Base-by-base conservation (phyloP, 345 rosid species). In the Eutrema japonicum region DNA sequence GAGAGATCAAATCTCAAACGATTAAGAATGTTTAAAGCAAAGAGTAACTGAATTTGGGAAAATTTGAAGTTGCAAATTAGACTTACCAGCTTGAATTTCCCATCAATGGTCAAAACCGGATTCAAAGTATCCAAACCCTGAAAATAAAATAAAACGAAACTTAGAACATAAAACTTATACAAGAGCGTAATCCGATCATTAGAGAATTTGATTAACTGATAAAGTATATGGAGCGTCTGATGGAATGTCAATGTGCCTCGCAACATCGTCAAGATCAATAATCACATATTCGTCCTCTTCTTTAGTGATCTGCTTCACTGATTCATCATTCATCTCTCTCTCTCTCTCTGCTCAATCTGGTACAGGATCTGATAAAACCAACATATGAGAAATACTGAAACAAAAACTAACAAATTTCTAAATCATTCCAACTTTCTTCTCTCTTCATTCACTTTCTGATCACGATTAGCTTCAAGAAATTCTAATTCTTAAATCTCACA, bases 61-160 rank as follows among this genome's bases (percentile, higher is more conserved):
- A 2, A n/a, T 7, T 36, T 38, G 36, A 22, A 22, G 35, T 27
- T n/a, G 8, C 45, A 38, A 37, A 4, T 13, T 27, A 1, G 27
- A 62, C 53, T n/a, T 73, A 86, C 93, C 81, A 86, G 77, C 78
- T 86, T 88, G 73, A 77, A 48, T 69, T 82, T 88, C 36, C 77
- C 77, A 64, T 79, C 88, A 14, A 86, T 88, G 30, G 82, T 73
- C 77, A 88, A 64, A 8, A 79, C 10, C 3, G 90, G 93, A 65
- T 83, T 80, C 78, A 80, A 55, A 6, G 93, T 86, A 75, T 86
- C 87, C 66, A 86, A 82, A 57, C 89, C 89, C 93, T 88, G 78
- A 53, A 32, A 6, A 14, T 13, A 8, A 53, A 53, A 16, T 13
- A 45, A 56, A 9, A 30, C 1, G 3, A 45, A 46, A 33, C n/a